Base-by-base conservation (phyloP, 177 flowering plant species). In the Telopea speciosissima region DNA sequence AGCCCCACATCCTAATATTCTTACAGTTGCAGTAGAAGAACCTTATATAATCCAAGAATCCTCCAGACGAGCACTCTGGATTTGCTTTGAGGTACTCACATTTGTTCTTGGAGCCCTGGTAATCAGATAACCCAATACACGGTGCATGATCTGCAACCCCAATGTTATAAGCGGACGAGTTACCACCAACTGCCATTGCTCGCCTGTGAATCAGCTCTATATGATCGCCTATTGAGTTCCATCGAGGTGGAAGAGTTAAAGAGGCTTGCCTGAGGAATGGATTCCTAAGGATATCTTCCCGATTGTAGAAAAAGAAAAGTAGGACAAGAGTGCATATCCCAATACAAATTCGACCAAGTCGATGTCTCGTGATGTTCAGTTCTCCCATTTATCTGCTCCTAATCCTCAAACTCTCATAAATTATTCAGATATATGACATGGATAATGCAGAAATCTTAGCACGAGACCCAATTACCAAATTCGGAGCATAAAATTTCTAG, bases 1-100 rank as follows among this genome's bases (percentile, higher is more conserved):
- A 89, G 0, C 90, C 92, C 71, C 90, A 65, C 8, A 83, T 0
- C 1, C 79, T 83, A 52, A 80, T 68, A 14, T 78, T 70, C 60
- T 78, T 68, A 68, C 97, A 95, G 25, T 71, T 77, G 60, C 99
- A 91, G 58, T 90, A 92, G 66, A 87, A 85, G 64, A 92, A 92
- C 65, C 42, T 54, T 2, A 91, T 49, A 82, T 95, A 95, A 82
- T 91, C 81, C 36, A 91, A 83, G 62, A 83, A 86, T 24, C 93
- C 94, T 2, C 79, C 94, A 0, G 93, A 83, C 0, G 81, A 63
- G 72, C 97, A 92, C n/a, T 83, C 76, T 0, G 89, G 87, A 52
- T 91, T 73, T 7, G 82, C 75, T 68, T 69, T 82, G 79, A 87
- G 74, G 75, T 75, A 87, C 73, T 84, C 86, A 44, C 90, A 85